Conservation (phyloP, 352 stramenopile genomes). For the Blastocystis hominis region DNA sequence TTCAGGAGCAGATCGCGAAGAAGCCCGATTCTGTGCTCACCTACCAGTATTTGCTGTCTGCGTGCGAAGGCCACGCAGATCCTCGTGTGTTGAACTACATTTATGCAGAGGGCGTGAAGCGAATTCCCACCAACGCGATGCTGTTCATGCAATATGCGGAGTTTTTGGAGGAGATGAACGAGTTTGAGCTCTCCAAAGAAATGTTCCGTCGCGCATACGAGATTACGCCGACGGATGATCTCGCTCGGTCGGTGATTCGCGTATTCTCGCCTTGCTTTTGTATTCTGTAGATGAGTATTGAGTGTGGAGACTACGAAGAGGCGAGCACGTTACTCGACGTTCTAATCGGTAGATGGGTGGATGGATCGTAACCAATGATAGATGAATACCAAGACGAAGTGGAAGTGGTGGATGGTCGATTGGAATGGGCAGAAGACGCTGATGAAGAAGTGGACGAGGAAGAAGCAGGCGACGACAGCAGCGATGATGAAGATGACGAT, state of each 20-base stretch:
- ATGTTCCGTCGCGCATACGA: neutral
- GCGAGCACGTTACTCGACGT: neutral
- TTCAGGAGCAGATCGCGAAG: neutral
- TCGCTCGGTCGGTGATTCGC: neutral
- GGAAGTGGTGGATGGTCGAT: neutral
- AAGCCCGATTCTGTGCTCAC: neutral
- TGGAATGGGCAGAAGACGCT: neutral
- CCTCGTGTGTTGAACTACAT: neutral
- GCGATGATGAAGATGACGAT: neutral
- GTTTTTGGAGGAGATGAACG: slow-evolving; percentile 16
- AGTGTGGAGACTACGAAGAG: neutral
- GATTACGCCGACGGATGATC: neutral
- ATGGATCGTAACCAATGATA: neutral
- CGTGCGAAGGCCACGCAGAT: neutral
- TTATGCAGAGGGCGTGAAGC: neutral
- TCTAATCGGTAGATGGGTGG: neutral
- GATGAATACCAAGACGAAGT: slow-evolving; percentile 7
- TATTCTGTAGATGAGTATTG: neutral
- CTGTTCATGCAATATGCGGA: neutral
- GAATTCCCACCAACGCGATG: neutral
- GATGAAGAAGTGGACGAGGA: neutral
- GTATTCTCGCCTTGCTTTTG: neutral
- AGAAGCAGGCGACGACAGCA: neutral
- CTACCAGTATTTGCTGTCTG: neutral
- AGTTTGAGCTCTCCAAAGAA: neutral